Evolutionary conservation across 192 early-diverging fungal genomes (phyloP).

Genomic region (Mortierella antarctica): DNA sequence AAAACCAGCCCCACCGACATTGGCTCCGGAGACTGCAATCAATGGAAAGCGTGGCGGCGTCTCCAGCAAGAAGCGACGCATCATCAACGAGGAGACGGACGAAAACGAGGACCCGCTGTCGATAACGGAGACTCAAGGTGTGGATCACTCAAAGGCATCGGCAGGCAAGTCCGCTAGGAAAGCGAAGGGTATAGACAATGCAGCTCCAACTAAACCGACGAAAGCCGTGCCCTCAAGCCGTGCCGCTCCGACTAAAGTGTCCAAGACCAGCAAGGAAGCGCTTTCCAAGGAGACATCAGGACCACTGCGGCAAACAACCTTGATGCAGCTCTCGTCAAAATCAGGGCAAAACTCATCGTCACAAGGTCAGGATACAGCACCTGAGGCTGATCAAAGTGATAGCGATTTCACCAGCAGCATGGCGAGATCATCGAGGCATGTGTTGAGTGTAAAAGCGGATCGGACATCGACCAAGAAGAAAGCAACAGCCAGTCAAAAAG

Average conservation of each 20-base stretch:
- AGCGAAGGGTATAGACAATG: not conserved
- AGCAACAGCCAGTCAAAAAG: not conserved
- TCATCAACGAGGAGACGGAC: conserved; percentile 45
- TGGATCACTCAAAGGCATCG: not conserved
- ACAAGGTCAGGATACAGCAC: not conserved
- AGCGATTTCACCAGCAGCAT: conserved; percentile 4
- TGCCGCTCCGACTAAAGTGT: not conserved
- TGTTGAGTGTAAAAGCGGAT: not conserved
- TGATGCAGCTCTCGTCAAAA: conserved; percentile 21
- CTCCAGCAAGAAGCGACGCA: conserved; percentile 11
- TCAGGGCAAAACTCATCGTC: not conserved
- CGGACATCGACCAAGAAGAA: conserved; percentile 4
- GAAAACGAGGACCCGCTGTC: conserved; percentile 38
- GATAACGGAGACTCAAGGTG: not conserved
- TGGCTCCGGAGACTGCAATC: not conserved
- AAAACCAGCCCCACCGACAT: not conserved
- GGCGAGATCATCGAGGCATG: not conserved
- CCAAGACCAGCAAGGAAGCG: not conserved
- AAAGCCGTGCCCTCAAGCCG: not conserved
- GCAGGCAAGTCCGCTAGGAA: not conserved
- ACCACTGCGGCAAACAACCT: conserved; percentile 23
- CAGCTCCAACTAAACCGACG: not conserved
- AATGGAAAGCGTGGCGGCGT: not conserved
- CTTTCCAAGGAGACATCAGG: not conserved
- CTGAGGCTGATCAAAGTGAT: conserved; percentile 6